phyloP scores from a whole-genome alignment of 176 grass and related monocot species.

The Alloteropsis semialata region DNA sequence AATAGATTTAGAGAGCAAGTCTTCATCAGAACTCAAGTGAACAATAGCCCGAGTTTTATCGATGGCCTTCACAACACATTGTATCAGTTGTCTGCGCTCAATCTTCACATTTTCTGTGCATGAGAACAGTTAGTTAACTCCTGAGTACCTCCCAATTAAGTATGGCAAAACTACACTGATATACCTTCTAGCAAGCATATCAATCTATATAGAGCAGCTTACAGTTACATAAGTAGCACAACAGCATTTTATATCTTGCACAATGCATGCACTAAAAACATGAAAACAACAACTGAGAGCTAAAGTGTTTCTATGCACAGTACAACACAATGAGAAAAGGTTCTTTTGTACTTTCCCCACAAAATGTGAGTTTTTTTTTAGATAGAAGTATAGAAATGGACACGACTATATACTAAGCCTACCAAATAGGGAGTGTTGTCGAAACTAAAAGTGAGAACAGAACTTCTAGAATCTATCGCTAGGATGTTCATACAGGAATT shows the following conservation, averaged over 20 bases:
- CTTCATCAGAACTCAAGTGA: constrained; percentile 70
- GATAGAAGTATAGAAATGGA: not conserved
- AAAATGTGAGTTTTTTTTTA: not conserved
- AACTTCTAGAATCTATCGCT: not conserved
- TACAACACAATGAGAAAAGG: not conserved
- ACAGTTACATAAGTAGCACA: not conserved
- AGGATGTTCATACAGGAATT: not conserved
- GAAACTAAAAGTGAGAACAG: not conserved
- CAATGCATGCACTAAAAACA: not conserved
- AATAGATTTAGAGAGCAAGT: constrained; percentile 69
- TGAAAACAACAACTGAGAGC: constrained; percentile 3
- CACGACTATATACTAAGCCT: not conserved
- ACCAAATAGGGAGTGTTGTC: not conserved
- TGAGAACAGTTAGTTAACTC: constrained; percentile 18
- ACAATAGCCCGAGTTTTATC: constrained; percentile 79
- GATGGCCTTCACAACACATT: constrained; percentile 70
- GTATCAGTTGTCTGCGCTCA: constrained; percentile 55
- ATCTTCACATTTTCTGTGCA: constrained; percentile 55
- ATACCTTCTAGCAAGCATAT: not conserved
- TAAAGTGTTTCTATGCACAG: not conserved
- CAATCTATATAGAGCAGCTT: constrained; percentile 15
- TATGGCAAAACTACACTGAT: not conserved
- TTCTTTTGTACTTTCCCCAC: not conserved
- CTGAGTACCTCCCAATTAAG: not conserved
- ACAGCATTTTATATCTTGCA: not conserved